These are phyloP conservation scores for Penicillium sp. DNA, from an alignment of 2,329 filamentous ascomycete genomes.

Conservation along the genomic window DNA sequence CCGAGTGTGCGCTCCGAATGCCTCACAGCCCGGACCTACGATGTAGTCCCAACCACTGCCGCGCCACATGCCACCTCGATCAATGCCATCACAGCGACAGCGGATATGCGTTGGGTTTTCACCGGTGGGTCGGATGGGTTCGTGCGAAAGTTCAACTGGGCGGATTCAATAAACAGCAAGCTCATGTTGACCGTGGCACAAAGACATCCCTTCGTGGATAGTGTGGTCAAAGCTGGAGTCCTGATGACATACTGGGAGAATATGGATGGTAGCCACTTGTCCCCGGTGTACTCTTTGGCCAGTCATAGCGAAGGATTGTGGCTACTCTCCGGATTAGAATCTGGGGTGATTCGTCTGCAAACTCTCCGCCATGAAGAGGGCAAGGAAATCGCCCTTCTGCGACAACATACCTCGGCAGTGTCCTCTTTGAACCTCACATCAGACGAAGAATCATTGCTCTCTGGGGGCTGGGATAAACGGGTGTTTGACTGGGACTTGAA, in stretches of 20 bases:
- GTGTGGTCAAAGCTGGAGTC: conserved; percentile 90
- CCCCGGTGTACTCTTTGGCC: conserved; percentile 90
- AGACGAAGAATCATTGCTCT: conserved; percentile 83
- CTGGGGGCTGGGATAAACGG: conserved; percentile 94
- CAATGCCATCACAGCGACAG: conserved; percentile 87
- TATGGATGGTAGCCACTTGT: conserved; percentile 72
- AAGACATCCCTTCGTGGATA: conserved; percentile 94
- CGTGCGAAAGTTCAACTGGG: conserved; percentile 94
- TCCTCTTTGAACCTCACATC: conserved; percentile 78
- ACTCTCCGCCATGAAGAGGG: conserved; percentile 93
- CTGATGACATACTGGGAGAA: conserved; percentile 99
- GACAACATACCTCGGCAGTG: conserved; percentile 85
- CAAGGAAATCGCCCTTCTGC: conserved; percentile 76
- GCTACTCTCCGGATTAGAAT: conserved; percentile 87
- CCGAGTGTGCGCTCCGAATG: conserved; percentile 72
- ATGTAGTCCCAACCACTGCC: conserved; percentile 95
- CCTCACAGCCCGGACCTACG: conserved; percentile 77
- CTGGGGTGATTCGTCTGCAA: conserved; percentile 88
- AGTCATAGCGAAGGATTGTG: conserved; percentile 87
- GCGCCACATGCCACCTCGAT: conserved; percentile 94
- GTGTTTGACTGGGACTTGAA: conserved; percentile 95
- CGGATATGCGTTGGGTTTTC: conserved; percentile 92
- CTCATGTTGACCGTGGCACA: conserved; percentile 91
- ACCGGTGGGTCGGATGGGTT: conserved; percentile 93
- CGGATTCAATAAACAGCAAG: conserved; percentile 92